Conservation (phyloP, 306 rosid genomes). For the Herpetospermum pedunculosum region DNA sequence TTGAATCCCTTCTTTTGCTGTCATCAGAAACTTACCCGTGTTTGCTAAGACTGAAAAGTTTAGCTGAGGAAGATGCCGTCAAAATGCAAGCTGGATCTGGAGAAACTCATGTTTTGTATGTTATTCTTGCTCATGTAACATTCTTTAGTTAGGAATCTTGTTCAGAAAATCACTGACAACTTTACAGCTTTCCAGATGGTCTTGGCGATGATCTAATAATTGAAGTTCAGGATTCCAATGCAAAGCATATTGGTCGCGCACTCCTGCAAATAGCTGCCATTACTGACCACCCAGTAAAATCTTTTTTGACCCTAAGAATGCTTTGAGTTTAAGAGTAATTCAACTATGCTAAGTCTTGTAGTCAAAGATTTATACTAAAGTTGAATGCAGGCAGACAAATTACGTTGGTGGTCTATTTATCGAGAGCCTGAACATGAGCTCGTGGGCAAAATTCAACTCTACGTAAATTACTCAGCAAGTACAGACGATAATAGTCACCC, state of each 20-base stretch:
- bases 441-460: slow-evolving; percentile 79
- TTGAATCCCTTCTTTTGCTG: slow-evolving; percentile 12
- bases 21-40: slow-evolving; percentile 71
- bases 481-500: slow-evolving; percentile 70
- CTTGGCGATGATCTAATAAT: slow-evolving; percentile 81
- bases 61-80: slow-evolving; percentile 69
- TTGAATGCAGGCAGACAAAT: slow-evolving; percentile 73
- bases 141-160: background rate
- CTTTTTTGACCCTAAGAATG: slow-evolving; percentile 7
- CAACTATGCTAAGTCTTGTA: slow-evolving; percentile 1
- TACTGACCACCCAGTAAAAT: slow-evolving; percentile 75
- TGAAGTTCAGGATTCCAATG: slow-evolving; percentile 94
- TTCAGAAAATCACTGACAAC: slow-evolving; percentile 33
- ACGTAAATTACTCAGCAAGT: slow-evolving; percentile 55
- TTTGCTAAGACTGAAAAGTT: slow-evolving; percentile 71
- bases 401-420: slow-evolving; percentile 91
- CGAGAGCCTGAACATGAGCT: slow-evolving; percentile 73
- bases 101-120: slow-evolving; percentile 89
- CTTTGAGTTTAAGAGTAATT: slow-evolving; percentile 2
- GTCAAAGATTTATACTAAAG: slow-evolving; percentile 18
- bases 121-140: slow-evolving; percentile 2
- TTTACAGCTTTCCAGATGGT: slow-evolving; percentile 94
- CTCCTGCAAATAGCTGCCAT: slow-evolving; percentile 74
- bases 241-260: slow-evolving; percentile 67
- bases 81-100: slow-evolving; percentile 88